Conservation (phyloP, 1,139 yeast species). For the Suhomyces choctaworum region DNA sequence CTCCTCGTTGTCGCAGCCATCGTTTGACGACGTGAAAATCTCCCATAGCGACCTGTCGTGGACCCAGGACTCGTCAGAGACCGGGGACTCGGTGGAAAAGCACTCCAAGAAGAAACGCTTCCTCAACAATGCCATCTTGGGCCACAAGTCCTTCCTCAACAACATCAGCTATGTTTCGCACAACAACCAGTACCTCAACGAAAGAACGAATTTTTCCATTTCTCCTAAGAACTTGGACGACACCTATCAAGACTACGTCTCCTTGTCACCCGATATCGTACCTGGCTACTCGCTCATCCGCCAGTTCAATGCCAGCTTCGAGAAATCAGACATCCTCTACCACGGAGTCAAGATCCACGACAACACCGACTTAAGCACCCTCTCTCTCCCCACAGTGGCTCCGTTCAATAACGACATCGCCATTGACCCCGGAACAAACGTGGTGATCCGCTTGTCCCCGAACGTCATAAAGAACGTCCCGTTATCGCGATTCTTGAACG, state of each 20-base stretch:
- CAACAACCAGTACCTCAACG: slow-evolving; percentile 25
- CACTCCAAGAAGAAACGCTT: slow-evolving; percentile 6
- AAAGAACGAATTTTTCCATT: slow-evolving; percentile 15
- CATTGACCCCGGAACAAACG: slow-evolving; percentile 18
- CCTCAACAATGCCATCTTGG: slow-evolving; percentile 14
- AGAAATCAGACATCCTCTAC: slow-evolving; percentile 20
- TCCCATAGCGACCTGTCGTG: slow-evolving; percentile 5
- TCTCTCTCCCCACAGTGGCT: slow-evolving; percentile 4
- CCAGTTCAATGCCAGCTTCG: slow-evolving; percentile 19
- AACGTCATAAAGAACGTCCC: slow-evolving; percentile 23
- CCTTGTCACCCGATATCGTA: slow-evolving; percentile 19
- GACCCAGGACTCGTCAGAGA: slow-evolving; percentile 7
- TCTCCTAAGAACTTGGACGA: slow-evolving; percentile 13
- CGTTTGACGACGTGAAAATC: slow-evolving; percentile 9
- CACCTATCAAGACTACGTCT: slow-evolving; percentile 17
- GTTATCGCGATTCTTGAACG: slow-evolving; percentile 32
- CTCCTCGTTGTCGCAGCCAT: slow-evolving; percentile 11
- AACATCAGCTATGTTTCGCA: slow-evolving; percentile 28
- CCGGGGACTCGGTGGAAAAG: slow-evolving; percentile 4
- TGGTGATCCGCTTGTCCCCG: slow-evolving; percentile 29
- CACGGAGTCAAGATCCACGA: slow-evolving; percentile 17
- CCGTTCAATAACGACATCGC: slow-evolving; percentile 1
- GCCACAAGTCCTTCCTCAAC: slow-evolving; percentile 27
- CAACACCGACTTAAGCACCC: slow-evolving; percentile 1
- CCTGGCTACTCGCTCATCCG: slow-evolving; percentile 28